These are phyloP conservation scores for Chlorella ohadii DNA, from an alignment of 139 green algal genomes.

Conservation along the genomic window DNA sequence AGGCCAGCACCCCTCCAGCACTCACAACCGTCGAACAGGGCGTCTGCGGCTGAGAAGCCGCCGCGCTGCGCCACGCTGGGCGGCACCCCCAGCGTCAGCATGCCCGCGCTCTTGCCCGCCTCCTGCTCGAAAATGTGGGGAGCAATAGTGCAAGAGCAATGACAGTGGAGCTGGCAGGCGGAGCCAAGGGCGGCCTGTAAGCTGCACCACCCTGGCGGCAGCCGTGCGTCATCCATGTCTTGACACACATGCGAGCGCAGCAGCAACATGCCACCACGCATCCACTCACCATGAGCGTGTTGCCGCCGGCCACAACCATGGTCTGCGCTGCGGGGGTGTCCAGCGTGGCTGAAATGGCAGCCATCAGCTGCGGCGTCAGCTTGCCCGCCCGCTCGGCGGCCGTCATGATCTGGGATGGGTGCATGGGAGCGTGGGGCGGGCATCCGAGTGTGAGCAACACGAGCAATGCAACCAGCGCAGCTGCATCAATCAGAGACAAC, in stretches of 20 bases:
- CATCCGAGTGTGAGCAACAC: no score
- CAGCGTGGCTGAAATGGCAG: constrained; percentile 28
- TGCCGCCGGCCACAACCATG: constrained; percentile 26
- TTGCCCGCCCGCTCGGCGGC: constrained; percentile 17
- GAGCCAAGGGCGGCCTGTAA: no score
- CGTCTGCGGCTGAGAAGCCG: constrained; percentile 45
- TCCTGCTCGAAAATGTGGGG: constrained; percentile 3
- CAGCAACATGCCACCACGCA: no score
- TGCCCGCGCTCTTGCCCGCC: constrained; percentile 44
- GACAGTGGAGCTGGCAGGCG: no score
- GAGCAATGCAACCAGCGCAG: no score
- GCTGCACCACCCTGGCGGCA: no score
- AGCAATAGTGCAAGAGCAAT: no score
- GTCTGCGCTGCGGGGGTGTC: background rate
- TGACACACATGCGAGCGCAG: no score
- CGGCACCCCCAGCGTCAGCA: constrained; percentile 49
- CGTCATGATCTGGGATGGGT: constrained; percentile 10
- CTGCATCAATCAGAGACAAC: no score
- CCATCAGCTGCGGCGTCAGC: constrained; percentile 29
- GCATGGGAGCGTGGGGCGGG: background rate
- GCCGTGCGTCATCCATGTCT: no score
- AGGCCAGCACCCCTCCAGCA: no score
- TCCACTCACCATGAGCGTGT: constrained; percentile 34
- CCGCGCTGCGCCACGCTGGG: constrained; percentile 42
- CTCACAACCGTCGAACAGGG: constrained; percentile 51